Percentiles rank a stretch among this genome's conserved stretches.
Conservation (phyloP, 2,329 filamentous ascomycete genomes). For the Diaporthe amygdali region DNA sequence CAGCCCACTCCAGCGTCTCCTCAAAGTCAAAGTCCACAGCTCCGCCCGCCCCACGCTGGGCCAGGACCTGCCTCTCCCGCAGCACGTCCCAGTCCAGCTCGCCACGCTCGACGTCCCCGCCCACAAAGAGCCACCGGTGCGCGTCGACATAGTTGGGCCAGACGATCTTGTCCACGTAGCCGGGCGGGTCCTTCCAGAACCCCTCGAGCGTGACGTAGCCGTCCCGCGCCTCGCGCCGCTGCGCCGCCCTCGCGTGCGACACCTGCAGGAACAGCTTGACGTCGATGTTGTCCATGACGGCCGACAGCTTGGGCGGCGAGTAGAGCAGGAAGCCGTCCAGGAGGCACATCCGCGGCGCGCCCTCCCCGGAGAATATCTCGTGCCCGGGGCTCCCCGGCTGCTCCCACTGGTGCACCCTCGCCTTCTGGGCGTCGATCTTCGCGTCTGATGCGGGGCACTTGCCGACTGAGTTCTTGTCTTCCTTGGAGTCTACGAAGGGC, state of each 20-base stretch:
- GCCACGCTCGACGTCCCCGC: conserved; percentile 67
- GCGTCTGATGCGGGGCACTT: conserved; percentile 55
- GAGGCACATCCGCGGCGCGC: conserved; percentile 64
- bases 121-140: conserved; percentile 80
- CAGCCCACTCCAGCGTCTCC: conserved; percentile 70
- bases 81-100: conserved; percentile 51
- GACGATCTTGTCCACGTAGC: conserved; percentile 91
- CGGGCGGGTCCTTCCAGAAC: conserved; percentile 94
- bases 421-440: conserved; percentile 51
- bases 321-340: conserved; percentile 92
- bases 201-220: conserved; percentile 85
- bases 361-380: conserved; percentile 33
- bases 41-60: conserved; percentile 50
- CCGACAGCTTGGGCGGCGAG: conserved; percentile 54
- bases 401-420: conserved; percentile 54
- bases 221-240: conserved; percentile 69
- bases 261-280: conserved; percentile 80
- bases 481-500: conserved; percentile 58
- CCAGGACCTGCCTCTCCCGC: conserved; percentile 46
- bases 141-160: conserved; percentile 92
- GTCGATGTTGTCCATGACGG: conserved; percentile 69
- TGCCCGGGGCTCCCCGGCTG: conserved; percentile 50
- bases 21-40: conserved; percentile 66
- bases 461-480: conserved; percentile 68
- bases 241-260: conserved; percentile 66